Evolutionary conservation across 148 eudicot species (phyloP).

Genomic region (Fagopyrum homotropicum): DNA sequence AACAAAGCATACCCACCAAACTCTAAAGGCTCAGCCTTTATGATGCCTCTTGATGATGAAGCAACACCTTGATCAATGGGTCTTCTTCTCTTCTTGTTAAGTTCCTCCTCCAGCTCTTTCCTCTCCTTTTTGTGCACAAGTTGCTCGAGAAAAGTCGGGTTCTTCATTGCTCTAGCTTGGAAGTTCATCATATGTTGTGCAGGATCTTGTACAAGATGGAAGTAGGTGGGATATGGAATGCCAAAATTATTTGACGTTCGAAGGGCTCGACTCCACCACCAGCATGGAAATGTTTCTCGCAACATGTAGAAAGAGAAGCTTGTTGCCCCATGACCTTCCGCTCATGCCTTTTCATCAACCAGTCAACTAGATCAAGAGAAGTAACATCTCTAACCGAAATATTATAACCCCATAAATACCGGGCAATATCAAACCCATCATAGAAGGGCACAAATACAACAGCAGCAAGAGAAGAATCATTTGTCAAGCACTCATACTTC

Average conservation of each 20-base stretch:
- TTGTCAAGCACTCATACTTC: constrained; percentile 85
- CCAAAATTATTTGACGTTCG: constrained; percentile 86
- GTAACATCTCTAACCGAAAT: no score
- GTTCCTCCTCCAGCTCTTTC: constrained; percentile 36
- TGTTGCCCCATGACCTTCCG: constrained; percentile 44
- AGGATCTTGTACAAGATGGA: constrained; percentile 81
- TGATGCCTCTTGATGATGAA: neutral
- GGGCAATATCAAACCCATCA: no score
- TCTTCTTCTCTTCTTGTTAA: constrained; percentile 35
- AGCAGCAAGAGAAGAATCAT: constrained; percentile 83
- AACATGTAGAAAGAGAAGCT: constrained; percentile 77
- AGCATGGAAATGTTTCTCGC: constrained; percentile 91
- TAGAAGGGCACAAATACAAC: constrained; percentile 77
- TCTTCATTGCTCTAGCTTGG: constrained; percentile 20
- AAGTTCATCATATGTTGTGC: constrained; percentile 26
- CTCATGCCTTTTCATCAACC: no score
- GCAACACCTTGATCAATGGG: constrained; percentile 26
- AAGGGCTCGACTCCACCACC: constrained; percentile 90
- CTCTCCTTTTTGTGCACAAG: constrained; percentile 29
- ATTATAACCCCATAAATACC: no score
- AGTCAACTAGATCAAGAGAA: no score
- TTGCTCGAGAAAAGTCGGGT: neutral
- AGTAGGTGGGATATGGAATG: constrained; percentile 94
- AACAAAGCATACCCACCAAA: neutral
- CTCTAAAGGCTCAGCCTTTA: constrained; percentile 3